Evolutionary conservation across 2,329 filamentous ascomycete species (phyloP).

Genomic region (Beauveria australis): DNA sequence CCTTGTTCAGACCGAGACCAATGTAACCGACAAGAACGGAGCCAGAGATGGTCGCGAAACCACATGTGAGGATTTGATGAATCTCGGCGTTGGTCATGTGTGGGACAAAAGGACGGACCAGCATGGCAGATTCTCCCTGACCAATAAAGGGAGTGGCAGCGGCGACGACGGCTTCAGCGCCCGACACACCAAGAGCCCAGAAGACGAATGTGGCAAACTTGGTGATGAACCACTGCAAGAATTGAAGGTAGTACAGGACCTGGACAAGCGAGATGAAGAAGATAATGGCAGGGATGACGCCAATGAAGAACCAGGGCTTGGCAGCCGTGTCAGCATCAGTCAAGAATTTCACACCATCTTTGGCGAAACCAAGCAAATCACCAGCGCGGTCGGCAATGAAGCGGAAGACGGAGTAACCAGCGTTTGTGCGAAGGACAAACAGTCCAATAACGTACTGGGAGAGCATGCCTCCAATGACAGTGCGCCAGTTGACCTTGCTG

Average conservation of each 20-base stretch:
- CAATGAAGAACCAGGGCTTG: constrained; percentile 61
- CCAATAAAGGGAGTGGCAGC: constrained; percentile 91
- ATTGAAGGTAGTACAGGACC: constrained; percentile 70
- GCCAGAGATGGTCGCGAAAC: constrained; percentile 87
- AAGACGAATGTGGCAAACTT: constrained; percentile 91
- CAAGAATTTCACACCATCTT: constrained; percentile 65
- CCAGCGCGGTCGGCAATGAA: constrained; percentile 74
- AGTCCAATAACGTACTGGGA: constrained; percentile 81
- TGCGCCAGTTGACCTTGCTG: constrained; percentile 59
- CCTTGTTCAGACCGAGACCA: constrained; percentile 69
- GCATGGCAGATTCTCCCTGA: constrained; percentile 87
- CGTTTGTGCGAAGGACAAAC: constrained; percentile 74
- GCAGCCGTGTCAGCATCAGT: constrained; percentile 33
- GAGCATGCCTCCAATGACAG: constrained; percentile 82
- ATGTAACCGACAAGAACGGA: constrained; percentile 84
- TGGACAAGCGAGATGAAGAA: constrained; percentile 95
- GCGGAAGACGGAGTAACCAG: constrained; percentile 83
- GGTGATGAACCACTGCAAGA: constrained; percentile 80
- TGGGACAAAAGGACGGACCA: constrained; percentile 79
- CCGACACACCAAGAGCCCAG: constrained; percentile 79
- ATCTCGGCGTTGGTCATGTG: constrained; percentile 82
- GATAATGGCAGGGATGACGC: constrained; percentile 83
- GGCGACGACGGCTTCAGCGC: constrained; percentile 87
- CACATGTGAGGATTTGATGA: constrained; percentile 87
- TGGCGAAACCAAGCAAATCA: constrained; percentile 67